Evolutionary conservation across 2,329 filamentous ascomycete species (phyloP).

Genomic region (Rhexocercosporidium sp.): DNA sequence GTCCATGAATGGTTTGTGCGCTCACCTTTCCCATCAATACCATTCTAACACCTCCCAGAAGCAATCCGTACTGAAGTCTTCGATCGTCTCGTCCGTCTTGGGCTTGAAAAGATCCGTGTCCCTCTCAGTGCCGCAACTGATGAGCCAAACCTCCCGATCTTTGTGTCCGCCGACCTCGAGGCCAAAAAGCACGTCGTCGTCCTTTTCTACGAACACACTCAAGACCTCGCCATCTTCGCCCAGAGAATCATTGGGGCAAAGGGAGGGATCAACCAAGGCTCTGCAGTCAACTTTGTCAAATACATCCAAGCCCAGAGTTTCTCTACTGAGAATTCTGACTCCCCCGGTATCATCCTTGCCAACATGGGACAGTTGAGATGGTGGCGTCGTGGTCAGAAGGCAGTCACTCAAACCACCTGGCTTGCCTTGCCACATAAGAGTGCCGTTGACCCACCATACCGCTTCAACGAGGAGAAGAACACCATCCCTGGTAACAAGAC

Average conservation of each 20-base stretch:
- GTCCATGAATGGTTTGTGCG: slow-evolving; percentile 68
- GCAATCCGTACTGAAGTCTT: slow-evolving; percentile 66
- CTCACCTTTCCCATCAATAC: background rate
- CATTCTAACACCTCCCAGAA: slow-evolving; percentile 49
- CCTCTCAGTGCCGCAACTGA: slow-evolving; percentile 56
- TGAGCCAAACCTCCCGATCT: slow-evolving; percentile 71
- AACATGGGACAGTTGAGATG: slow-evolving; percentile 81
- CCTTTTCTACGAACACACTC: slow-evolving; percentile 72
- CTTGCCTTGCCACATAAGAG: slow-evolving; percentile 64
- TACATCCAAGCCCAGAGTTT: slow-evolving; percentile 44
- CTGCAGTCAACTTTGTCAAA: slow-evolving; percentile 66
- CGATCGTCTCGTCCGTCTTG: slow-evolving; percentile 64
- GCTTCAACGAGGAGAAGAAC: slow-evolving; percentile 62
- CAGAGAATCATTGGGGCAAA: slow-evolving; percentile 67
- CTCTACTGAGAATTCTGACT: slow-evolving; percentile 30
- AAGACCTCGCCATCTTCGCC: slow-evolving; percentile 78
- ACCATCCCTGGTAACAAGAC: slow-evolving; percentile 63
- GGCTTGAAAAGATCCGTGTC: slow-evolving; percentile 64
- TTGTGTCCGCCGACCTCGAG: slow-evolving; percentile 62
- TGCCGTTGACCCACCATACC: slow-evolving; percentile 61
- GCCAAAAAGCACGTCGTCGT: slow-evolving; percentile 69
- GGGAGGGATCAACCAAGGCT: slow-evolving; percentile 74
- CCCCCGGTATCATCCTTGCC: slow-evolving; percentile 71
- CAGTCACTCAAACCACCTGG: slow-evolving; percentile 65
- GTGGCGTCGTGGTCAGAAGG: slow-evolving; percentile 66